phyloP scores from a whole-genome alignment of 2,329 filamentous ascomycete species.

The Fusarium aywerte region DNA sequence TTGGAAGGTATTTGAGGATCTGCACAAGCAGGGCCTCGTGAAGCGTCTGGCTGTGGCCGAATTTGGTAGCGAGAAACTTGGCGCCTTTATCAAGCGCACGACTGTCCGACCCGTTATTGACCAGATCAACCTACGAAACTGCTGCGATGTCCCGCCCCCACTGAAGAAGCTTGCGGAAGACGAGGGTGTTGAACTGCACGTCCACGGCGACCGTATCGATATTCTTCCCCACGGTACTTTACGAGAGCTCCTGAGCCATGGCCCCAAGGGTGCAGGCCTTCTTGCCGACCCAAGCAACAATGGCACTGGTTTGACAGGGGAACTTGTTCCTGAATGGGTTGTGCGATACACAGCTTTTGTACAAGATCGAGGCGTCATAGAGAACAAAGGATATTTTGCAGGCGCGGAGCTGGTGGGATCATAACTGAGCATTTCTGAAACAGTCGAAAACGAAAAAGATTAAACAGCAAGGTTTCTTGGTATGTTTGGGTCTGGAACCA shows the following conservation, averaged over 20 bases:
- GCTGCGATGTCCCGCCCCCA: conserved; percentile 92
- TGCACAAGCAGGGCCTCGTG: conserved; percentile 78
- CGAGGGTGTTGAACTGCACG: conserved; percentile 85
- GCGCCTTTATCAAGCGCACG: conserved; percentile 78
- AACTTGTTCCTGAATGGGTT: conserved; percentile 91
- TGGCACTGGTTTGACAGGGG: conserved; percentile 72
- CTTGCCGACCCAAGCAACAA: conserved; percentile 69
- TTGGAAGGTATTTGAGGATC: conserved; percentile 77
- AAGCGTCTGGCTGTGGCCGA: conserved; percentile 86
- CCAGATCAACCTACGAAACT: conserved; percentile 96
- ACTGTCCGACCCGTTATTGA: conserved; percentile 82
- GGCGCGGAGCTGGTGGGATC: conserved; percentile 73
- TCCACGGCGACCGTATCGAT: conserved; percentile 93
- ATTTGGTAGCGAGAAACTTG: conserved; percentile 85
- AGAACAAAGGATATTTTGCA: conserved; percentile 98
- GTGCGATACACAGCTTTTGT: conserved; percentile 98
- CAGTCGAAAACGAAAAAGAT: conserved; percentile 1
- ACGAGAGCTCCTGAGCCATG: conserved; percentile 81
- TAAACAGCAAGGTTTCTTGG: conserved; percentile 9
- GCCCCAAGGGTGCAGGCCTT: conserved; percentile 77
- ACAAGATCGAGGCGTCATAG: conserved; percentile 91
- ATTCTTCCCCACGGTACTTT: conserved; percentile 88
- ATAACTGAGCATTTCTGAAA: conserved; percentile 29
- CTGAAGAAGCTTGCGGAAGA: conserved; percentile 86
- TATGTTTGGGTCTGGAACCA: conserved; percentile 30